A percentile compares a stretch with the other conserved stretches of the same genome.
phyloP scores from a whole-genome alignment of 2,329 filamentous ascomycete genomes.

The Chaetomiaceae sp. region DNA sequence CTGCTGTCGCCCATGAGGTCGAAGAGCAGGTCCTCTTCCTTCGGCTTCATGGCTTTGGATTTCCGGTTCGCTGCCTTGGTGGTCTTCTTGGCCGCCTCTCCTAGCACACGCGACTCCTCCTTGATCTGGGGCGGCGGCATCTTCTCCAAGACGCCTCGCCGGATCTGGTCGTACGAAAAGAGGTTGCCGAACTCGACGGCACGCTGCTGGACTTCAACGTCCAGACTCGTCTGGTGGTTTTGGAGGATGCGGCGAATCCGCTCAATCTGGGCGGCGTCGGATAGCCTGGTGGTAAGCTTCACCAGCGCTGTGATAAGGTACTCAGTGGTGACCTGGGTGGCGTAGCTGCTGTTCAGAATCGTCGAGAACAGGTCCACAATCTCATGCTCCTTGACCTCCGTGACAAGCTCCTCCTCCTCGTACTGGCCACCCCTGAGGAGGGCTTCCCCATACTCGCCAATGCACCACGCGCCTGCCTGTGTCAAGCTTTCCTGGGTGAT shows the following conservation, averaged over 20 bases:
- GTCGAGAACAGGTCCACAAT: slow-evolving; percentile 88
- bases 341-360: slow-evolving; percentile 92
- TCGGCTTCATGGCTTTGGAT: slow-evolving; percentile 73
- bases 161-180: slow-evolving; percentile 84
- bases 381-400: slow-evolving; percentile 77
- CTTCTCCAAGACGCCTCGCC: slow-evolving; percentile 86
- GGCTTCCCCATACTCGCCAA: slow-evolving; percentile 92
- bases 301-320: slow-evolving; percentile 94
- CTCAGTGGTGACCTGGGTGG: slow-evolving; percentile 84
- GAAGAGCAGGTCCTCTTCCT: slow-evolving; percentile 84
- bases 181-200: slow-evolving; percentile 93
- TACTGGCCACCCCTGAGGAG: slow-evolving; percentile 86
- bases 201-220: slow-evolving; percentile 93
- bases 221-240: slow-evolving; percentile 76
- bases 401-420: slow-evolving; percentile 86
- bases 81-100: slow-evolving; percentile 63
- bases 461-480: slow-evolving; percentile 91
- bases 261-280: slow-evolving; percentile 80
- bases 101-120: slow-evolving; percentile 87
- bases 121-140: slow-evolving; percentile 98
- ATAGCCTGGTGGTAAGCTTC: slow-evolving; percentile 87
- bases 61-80: slow-evolving; percentile 67
- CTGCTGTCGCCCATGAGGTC: slow-evolving; percentile 82
- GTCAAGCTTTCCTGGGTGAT: slow-evolving; percentile 97
- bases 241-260: slow-evolving; percentile 75